Percentiles rank a stretch among this genome's conserved stretches.
These are phyloP conservation scores for Phytophthora multivora DNA, from an alignment of 352 stramenopile species.

Conservation along the genomic window DNA sequence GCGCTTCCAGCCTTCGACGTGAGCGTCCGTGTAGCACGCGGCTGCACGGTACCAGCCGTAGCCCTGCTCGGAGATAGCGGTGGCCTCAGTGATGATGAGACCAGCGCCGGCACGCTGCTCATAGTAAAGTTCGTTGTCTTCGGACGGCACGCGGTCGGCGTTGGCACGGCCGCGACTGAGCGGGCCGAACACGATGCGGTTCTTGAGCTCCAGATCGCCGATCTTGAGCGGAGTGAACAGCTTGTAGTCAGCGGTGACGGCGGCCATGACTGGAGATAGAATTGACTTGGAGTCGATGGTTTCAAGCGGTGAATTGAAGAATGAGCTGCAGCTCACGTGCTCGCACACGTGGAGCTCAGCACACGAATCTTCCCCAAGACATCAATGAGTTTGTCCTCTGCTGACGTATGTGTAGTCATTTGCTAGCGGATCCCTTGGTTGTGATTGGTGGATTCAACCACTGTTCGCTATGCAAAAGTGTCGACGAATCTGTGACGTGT, in stretches of 20 bases:
- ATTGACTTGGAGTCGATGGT: not conserved
- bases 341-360: not conserved
- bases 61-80: slow-evolving; percentile 21
- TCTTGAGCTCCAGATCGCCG: slow-evolving; percentile 37
- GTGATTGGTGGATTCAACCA: not conserved
- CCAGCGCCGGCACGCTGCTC: slow-evolving; percentile 25
- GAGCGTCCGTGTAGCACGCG: slow-evolving; percentile 21
- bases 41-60: slow-evolving; percentile 25
- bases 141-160: slow-evolving; percentile 21
- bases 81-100: slow-evolving; percentile 22
- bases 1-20: slow-evolving; percentile 28
- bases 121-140: slow-evolving; percentile 30
- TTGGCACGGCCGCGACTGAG: slow-evolving; percentile 25
- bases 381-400: not conserved
- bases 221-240: slow-evolving; percentile 48
- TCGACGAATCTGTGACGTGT: not conserved
- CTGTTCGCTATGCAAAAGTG: not conserved
- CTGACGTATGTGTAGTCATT: not conserved
- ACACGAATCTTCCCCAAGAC: not conserved
- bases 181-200: slow-evolving; percentile 26
- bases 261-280: slow-evolving; percentile 8
- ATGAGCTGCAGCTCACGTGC: slow-evolving; percentile 4
- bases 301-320: slow-evolving; percentile 15
- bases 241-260: slow-evolving; percentile 32
- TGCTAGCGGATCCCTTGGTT: not conserved